These are phyloP conservation scores for Spirogloea muscicola DNA, from an alignment of 139 green algal species.

Conservation along the genomic window DNA sequence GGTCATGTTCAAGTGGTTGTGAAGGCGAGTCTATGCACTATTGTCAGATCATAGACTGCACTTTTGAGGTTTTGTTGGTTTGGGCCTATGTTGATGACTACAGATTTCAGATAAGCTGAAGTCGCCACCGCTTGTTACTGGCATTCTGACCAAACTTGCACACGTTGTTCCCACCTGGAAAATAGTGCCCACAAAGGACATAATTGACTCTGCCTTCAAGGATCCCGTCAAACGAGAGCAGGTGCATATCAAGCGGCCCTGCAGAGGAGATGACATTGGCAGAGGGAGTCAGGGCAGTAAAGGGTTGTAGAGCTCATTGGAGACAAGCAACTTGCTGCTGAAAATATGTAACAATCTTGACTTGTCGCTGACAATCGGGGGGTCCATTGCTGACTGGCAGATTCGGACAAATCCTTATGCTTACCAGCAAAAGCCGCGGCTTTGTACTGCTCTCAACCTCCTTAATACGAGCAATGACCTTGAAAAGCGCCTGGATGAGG, in stretches of 20 bases:
- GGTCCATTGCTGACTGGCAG: too few relatives aligned
- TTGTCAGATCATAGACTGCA: too few relatives aligned
- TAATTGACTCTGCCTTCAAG: slow-evolving; percentile 18
- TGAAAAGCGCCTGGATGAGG: slow-evolving; percentile 18
- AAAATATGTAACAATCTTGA: too few relatives aligned
- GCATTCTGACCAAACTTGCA: slow-evolving; percentile 11
- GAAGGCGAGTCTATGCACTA: too few relatives aligned
- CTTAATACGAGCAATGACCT: slow-evolving; percentile 26
- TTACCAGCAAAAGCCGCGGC: slow-evolving; percentile 25
- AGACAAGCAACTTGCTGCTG: too few relatives aligned
- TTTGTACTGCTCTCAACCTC: slow-evolving; percentile 18
- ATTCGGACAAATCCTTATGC: slow-evolving; percentile 21
- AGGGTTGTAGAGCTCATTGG: too few relatives aligned
- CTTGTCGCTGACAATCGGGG: too few relatives aligned
- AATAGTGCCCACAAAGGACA: slow-evolving; percentile 26
- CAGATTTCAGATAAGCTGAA: slow-evolving; percentile 33
- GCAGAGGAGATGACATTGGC: too few relatives aligned
- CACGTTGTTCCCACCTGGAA: slow-evolving; percentile 18
- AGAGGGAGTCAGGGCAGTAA: too few relatives aligned
- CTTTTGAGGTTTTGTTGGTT: too few relatives aligned
- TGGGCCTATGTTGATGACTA: background rate
- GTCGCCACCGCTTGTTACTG: slow-evolving; percentile 13
- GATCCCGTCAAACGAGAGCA: slow-evolving; percentile 24
- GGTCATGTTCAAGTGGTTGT: too few relatives aligned
- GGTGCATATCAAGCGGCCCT: too few relatives aligned